Evolutionary conservation across 2,329 filamentous ascomycete species (phyloP).

Genomic region (Colletotrichum orbiculare): DNA sequence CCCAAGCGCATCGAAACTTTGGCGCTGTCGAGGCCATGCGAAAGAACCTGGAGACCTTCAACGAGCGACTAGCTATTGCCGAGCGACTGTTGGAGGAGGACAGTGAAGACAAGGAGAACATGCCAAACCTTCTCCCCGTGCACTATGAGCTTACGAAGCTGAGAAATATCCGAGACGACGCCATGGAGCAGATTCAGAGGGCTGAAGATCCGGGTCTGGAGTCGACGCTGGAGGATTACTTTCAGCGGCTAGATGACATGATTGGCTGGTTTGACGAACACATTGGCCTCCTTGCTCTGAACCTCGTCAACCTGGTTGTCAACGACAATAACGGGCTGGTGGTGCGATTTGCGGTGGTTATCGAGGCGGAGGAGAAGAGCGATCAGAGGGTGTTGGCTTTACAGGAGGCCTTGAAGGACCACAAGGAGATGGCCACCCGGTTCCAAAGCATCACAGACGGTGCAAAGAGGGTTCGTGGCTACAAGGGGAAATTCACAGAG

Average conservation of each 20-base stretch:
- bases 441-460: conserved; percentile 97
- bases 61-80: conserved; percentile 78
- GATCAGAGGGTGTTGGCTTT: conserved; percentile 91
- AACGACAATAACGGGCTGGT: conserved; percentile 89
- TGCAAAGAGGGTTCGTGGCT: conserved; percentile 90
- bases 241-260: conserved; percentile 84
- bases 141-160: conserved; percentile 94
- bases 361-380: conserved; percentile 96
- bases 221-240: conserved; percentile 89
- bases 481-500: conserved; percentile 94
- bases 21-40: conserved; percentile 95
- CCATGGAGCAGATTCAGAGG: conserved; percentile 93
- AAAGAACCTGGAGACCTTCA: conserved; percentile 87
- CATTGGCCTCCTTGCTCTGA: conserved; percentile 87
- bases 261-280: conserved; percentile 98
- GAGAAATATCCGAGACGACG: conserved; percentile 93
- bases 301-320: conserved; percentile 87
- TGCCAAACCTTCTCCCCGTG: conserved; percentile 88
- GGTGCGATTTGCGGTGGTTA: conserved; percentile 89
- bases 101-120: conserved; percentile 86
- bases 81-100: conserved; percentile 85
- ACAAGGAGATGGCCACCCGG: conserved; percentile 90
- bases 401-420: conserved; percentile 94
- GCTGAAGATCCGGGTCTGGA: conserved; percentile 79
- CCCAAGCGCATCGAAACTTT: conserved; percentile 96